Evolutionary conservation across 192 early-diverging fungal species (phyloP).

Genomic region (Backusella tuberculispora): DNA sequence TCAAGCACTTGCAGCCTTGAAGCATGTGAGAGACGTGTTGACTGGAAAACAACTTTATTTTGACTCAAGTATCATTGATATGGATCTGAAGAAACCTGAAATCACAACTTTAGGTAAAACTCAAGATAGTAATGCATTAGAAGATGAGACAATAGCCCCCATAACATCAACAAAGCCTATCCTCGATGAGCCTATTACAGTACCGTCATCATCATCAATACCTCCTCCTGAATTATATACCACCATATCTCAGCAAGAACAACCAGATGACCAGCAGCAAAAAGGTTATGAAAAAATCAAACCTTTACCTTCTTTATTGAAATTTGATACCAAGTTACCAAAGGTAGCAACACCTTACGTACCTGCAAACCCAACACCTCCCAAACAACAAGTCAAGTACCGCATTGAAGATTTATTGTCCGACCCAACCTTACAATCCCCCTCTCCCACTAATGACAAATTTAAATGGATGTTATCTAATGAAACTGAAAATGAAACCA

Average conservation of each 20-base stretch:
- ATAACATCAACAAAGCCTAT: neutral
- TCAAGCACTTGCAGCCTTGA: conserved; percentile 52
- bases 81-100: neutral
- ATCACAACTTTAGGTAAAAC: neutral
- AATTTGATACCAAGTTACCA: neutral
- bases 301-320: neutral
- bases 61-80: conserved; percentile 27
- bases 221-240: neutral
- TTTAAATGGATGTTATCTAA: conserved; percentile 35
- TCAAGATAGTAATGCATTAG: neutral
- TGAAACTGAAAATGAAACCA: conserved; percentile 1
- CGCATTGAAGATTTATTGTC: conserved; percentile 39
- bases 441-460: conserved; percentile 10
- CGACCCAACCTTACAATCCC: conserved; percentile 25
- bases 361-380: conserved; percentile 28
- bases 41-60: conserved; percentile 48
- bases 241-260: neutral
- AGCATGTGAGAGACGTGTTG: conserved; percentile 58
- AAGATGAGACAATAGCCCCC: neutral
- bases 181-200: neutral
- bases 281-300: conserved; percentile 1
- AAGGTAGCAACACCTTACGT: conserved; percentile 9
- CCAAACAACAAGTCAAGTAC: conserved; percentile 32
- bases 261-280: neutral
- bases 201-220: neutral